Evolutionary conservation across 2,329 filamentous ascomycete genomes (phyloP).

Genomic region (Rhytidhysteron rufulum): DNA sequence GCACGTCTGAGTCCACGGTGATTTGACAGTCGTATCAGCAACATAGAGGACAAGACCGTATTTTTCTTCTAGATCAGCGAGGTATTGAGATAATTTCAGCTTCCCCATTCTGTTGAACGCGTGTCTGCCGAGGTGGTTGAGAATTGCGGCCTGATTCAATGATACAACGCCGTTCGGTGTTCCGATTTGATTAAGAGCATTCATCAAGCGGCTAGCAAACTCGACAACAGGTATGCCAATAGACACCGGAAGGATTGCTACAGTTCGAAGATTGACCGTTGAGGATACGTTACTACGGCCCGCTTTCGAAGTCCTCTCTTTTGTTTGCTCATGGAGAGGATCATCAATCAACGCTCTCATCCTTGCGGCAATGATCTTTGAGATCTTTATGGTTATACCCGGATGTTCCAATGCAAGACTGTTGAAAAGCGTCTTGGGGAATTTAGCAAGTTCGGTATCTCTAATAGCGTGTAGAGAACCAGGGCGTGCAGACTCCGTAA

Average conservation of each 20-base stretch:
- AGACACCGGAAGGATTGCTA: slow-evolving; percentile 87
- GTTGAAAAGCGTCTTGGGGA: slow-evolving; percentile 94
- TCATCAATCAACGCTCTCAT: slow-evolving; percentile 89
- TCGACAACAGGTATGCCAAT: slow-evolving; percentile 90
- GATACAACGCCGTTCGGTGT: slow-evolving; percentile 86
- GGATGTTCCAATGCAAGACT: slow-evolving; percentile 95
- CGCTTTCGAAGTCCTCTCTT: slow-evolving; percentile 57
- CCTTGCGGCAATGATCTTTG: slow-evolving; percentile 93
- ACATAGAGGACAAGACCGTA: slow-evolving; percentile 94
- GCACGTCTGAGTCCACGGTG: slow-evolving; percentile 97
- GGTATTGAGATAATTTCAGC: slow-evolving; percentile 88
- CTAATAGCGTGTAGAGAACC: slow-evolving; percentile 93
- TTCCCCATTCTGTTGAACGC: slow-evolving; percentile 98
- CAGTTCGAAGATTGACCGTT: slow-evolving; percentile 86
- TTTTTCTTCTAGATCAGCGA: slow-evolving; percentile 95
- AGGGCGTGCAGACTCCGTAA: slow-evolving; percentile 88
- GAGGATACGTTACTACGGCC: slow-evolving; percentile 67
- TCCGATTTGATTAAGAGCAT: slow-evolving; percentile 83
- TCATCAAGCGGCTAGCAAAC: slow-evolving; percentile 85
- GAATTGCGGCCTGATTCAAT: slow-evolving; percentile 86
- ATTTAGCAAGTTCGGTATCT: slow-evolving; percentile 93
- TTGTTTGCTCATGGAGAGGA: slow-evolving; percentile 63
- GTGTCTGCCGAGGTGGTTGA: slow-evolving; percentile 92
- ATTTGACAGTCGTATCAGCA: slow-evolving; percentile 93
- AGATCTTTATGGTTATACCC: slow-evolving; percentile 98